Base-by-base conservation (phyloP, 345 rosid genomes). In the Lumnitzera racemosa region DNA sequence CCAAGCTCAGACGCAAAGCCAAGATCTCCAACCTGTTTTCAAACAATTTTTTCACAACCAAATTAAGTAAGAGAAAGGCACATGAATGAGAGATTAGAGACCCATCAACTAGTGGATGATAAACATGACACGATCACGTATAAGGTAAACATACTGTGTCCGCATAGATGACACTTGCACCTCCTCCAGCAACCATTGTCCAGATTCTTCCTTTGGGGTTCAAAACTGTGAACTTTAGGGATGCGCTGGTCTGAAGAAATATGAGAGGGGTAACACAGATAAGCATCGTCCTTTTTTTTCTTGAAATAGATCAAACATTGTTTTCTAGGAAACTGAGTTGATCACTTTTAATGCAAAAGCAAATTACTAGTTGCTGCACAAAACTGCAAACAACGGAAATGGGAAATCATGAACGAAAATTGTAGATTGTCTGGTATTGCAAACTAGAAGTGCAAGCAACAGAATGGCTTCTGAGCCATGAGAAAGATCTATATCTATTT, bases 161-260 rank as follows among this genome's bases (percentile, higher is more conserved):
- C 0, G 97, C 96, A 71, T 89, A 94, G 75, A 90, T 90, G 79
- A 94, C 99, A 74, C 97, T 90, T 64, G 99, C 99, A 72, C 99
- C 99, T 51, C 99, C 97, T 61, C 99, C 97, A 64, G 96, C 96
- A 11, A 90, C 99, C 97, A 87, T 85, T 49, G 89, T 87, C 96
- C 96, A 89, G 70, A 94, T 94, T 69, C 95, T 61, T 53, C 97
- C 97, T 71, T 80, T 79, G 51, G 99, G 97, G 70, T 94, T 94
- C 79, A 94, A 65, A 78, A 94, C 91, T 0, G 96, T 94, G 78
- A 90, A 89, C 73, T 90, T 94, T 83, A 94, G 79, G 41, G 98
- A 90, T 58, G 99, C 95, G 75, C 96, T 90, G 43, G 97, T 94
- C 98, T 92, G 83, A 73, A 76, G 71, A 52, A 47, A 68, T 17